A percentile compares a stretch with the other conserved stretches of the same genome.
Evolutionary conservation across 257 asterid species (phyloP).

Genomic region (Schizonepeta tenuifolia): DNA sequence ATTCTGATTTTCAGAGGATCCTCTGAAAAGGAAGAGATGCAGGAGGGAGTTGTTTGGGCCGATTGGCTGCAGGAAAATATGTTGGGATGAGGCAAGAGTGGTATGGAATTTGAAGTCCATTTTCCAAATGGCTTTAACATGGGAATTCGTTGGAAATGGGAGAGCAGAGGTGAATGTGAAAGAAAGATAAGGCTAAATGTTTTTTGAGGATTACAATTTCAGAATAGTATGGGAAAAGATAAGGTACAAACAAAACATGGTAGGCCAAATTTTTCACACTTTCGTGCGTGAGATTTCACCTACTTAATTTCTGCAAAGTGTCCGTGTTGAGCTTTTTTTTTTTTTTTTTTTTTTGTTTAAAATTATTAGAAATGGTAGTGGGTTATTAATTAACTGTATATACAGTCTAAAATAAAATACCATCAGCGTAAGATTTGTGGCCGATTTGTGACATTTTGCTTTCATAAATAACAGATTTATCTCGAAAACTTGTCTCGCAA

Average conservation of each 20-base stretch:
- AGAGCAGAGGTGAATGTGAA: constrained; percentile 7
- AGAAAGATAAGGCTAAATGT: constrained; percentile 33
- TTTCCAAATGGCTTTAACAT: constrained; percentile 46
- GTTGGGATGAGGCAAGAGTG: constrained; percentile 31
- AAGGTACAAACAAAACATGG: constrained; percentile 24
- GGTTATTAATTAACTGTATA: too few relatives aligned
- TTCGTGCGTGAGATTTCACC: not conserved
- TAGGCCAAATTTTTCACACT: not conserved
- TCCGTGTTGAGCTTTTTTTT: too few relatives aligned
- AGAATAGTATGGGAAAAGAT: constrained; percentile 31
- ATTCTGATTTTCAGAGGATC: not conserved
- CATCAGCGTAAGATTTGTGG: too few relatives aligned
- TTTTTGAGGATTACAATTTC: constrained; percentile 14
- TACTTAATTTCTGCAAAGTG: not conserved
- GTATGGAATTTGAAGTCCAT: constrained; percentile 35
- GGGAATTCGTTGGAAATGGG: not conserved
- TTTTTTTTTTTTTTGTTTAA: too few relatives aligned
- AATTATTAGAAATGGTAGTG: too few relatives aligned
- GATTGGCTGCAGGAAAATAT: constrained; percentile 29
- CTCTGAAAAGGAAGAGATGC: not conserved
- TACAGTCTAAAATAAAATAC: too few relatives aligned
- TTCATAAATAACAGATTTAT: too few relatives aligned
- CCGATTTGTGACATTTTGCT: too few relatives aligned
- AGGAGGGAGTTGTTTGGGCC: not conserved
- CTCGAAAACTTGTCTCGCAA: too few relatives aligned